Percentiles rank a stretch among this genome's conserved stretches.
These are phyloP conservation scores for Colletotrichum sp. DNA, from an alignment of 2,329 filamentous ascomycete genomes.

Conservation along the genomic window DNA sequence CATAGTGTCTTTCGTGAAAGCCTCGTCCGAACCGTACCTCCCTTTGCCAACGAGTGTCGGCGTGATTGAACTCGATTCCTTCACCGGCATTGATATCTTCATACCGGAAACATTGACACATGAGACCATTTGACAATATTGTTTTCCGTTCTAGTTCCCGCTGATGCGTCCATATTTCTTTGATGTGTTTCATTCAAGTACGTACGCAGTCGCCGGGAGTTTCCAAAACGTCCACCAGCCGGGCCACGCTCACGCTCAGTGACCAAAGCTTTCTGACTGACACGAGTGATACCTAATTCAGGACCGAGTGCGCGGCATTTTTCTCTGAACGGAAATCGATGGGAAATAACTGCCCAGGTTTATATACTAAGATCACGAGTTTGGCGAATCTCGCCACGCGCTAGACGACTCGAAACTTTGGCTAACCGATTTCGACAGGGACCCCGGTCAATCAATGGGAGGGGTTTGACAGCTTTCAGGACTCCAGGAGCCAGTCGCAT, in stretches of 20 bases:
- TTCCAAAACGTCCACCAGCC: neutral
- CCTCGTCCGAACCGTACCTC: neutral
- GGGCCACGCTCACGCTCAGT: neutral
- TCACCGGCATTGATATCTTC: neutral
- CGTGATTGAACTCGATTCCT: fast-evolving
- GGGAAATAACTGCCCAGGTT: neutral
- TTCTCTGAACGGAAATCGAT: neutral
- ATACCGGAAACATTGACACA: neutral
- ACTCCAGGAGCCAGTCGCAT: neutral
- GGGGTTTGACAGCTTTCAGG: neutral
- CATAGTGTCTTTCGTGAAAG: neutral
- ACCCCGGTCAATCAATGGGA: neutral
- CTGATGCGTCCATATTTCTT: neutral
- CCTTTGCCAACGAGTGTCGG: fast-evolving
- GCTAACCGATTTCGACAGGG: neutral
- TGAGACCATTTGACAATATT: neutral
- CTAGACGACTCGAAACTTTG: neutral
- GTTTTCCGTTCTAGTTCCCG: fast-evolving
- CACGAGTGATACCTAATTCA: neutral
- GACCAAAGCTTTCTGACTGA: neutral
- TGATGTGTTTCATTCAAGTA: neutral
- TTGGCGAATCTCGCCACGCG: neutral
- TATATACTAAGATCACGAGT: neutral
- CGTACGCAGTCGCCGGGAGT: neutral
- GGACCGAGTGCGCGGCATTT: neutral